Base-by-base conservation (phyloP, 2,329 filamentous ascomycete species). In the Fusarium luffae region DNA sequence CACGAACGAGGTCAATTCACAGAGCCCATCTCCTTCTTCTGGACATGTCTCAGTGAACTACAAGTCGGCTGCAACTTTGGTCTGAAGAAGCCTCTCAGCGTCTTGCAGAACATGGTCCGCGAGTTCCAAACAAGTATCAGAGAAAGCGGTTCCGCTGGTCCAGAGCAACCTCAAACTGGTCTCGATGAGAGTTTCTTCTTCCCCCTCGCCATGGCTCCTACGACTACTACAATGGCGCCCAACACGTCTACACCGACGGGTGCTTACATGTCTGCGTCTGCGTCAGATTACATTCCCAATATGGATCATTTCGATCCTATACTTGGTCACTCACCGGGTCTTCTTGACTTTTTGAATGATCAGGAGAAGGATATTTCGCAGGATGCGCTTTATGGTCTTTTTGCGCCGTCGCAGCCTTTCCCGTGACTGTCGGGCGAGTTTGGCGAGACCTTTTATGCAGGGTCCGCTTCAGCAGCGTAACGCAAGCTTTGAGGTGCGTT, bases 11-110 rank as follows among this genome's bases (percentile, higher is more conserved):
- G 74, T 14, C 69, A 75, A 41, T 78, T 77, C 34, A 77, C 65
- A 2, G 76, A 80, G n/a, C 69, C 70, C 14, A 80, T 81, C 16
- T 75, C 71, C 9, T 81, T 80, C 64, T 80, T 81, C 68, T 81
- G 78, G 78, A 77, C 72, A 16, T 78, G 75, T 30, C 75, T 81
- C 37, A 76, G 74, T 30, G 79, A 80, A 28, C 60, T 80, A 11
- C 77, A 80, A 50, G 62, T 74, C 1, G 79, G 79, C 7, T 79
- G 79, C 59, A 78, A 80, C 51, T 76, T 78, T 58, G 79, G 79
- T 23, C 68, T 81, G n/a, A 76, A 77, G 60, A 79, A 78, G 32
- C 79, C 79, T 18, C 68, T 80, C 14, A 69, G 69, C 4, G 76
- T 80, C 30, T 64, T 80, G 0, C 74, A 77, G 43, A 75, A 79